These are phyloP conservation scores for Rhodotorula sp. DNA, from an alignment of 1,284 basidiomycete genomes.

Conservation along the genomic window DNA sequence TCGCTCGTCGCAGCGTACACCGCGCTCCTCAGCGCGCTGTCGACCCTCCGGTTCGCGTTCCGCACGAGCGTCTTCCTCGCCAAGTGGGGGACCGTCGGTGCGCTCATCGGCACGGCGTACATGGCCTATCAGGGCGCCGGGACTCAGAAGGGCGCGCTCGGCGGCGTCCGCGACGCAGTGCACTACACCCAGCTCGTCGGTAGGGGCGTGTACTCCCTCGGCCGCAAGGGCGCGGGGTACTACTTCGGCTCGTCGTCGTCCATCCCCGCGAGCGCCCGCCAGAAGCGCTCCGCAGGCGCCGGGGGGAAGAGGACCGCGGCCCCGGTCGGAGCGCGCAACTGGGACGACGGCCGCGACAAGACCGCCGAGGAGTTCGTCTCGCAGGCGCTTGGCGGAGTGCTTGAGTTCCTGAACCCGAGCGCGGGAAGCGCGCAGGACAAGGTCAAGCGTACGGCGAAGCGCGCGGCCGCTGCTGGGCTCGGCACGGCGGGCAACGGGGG, in stretches of 20 bases:
- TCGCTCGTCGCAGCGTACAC: conserved; percentile 70
- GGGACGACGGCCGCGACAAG: conserved; percentile 12
- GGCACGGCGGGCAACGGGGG: too few relatives aligned
- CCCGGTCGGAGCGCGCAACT: background rate
- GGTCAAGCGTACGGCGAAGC: conserved; percentile 13
- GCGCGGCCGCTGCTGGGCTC: background rate
- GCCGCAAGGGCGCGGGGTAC: conserved; percentile 17
- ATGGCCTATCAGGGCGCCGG: conserved; percentile 21
- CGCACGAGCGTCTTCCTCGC: conserved; percentile 65
- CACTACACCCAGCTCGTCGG: conserved; percentile 1
- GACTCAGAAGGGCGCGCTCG: conserved; percentile 17
- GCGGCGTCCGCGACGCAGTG: conserved; percentile 12
- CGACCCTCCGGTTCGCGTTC: conserved; percentile 71
- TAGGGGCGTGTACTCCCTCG: conserved; percentile 17
- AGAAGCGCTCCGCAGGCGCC: background rate
- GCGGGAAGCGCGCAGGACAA: background rate
- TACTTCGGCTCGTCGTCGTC: conserved; percentile 13
- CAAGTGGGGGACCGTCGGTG: conserved; percentile 70
- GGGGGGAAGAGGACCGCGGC: background rate
- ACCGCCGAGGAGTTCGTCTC: conserved; percentile 26
- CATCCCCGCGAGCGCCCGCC: background rate
- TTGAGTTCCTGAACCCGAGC: conserved; percentile 16
- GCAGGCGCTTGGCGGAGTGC: conserved; percentile 11
- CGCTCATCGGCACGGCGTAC: conserved; percentile 51
- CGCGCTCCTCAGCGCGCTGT: conserved; percentile 68